Percentiles rank a stretch among this genome's conserved stretches.
Conservation (phyloP, 768 basidiomycete genomes). For the Rhodocollybia butyracea region DNA sequence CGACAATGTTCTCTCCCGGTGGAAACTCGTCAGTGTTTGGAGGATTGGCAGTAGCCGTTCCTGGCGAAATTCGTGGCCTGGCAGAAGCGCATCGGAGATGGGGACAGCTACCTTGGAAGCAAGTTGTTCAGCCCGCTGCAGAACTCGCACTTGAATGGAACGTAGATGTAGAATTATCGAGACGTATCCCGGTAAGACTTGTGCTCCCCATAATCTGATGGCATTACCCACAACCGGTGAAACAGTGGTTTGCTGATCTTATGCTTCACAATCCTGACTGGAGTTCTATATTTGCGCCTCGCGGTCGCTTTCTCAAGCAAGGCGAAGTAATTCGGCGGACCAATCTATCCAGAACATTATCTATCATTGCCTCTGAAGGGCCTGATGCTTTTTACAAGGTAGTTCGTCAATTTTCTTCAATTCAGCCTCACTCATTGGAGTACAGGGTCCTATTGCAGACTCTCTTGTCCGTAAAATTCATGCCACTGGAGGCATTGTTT, state of each 20-base stretch:
- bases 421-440: conserved; percentile 12
- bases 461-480: conserved; percentile 69
- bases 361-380: conserved; percentile 70
- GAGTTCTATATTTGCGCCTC: conserved; percentile 79
- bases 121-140: conserved; percentile 72
- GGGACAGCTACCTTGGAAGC: conserved; percentile 77
- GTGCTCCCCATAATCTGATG: not conserved
- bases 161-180: conserved; percentile 74
- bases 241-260: conserved; percentile 40
- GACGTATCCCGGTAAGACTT: conserved; percentile 61
- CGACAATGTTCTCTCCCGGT: conserved; percentile 69
- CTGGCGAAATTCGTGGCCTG: conserved; percentile 87
- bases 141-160: conserved; percentile 77
- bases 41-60: conserved; percentile 85
- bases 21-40: conserved; percentile 60
- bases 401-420: conserved; percentile 15
- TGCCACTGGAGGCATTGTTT: conserved; percentile 76
- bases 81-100: conserved; percentile 80
- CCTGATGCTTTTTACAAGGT: conserved; percentile 82
- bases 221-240: not conserved
- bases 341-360: conserved; percentile 77
- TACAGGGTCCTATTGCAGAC: conserved; percentile 77
- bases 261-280: conserved; percentile 73
- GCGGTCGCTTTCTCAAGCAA: conserved; percentile 64
- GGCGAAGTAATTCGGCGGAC: conserved; percentile 72